Base-by-base conservation (phyloP, 352 stramenopile genomes). In the Pythium angustatum region DNA sequence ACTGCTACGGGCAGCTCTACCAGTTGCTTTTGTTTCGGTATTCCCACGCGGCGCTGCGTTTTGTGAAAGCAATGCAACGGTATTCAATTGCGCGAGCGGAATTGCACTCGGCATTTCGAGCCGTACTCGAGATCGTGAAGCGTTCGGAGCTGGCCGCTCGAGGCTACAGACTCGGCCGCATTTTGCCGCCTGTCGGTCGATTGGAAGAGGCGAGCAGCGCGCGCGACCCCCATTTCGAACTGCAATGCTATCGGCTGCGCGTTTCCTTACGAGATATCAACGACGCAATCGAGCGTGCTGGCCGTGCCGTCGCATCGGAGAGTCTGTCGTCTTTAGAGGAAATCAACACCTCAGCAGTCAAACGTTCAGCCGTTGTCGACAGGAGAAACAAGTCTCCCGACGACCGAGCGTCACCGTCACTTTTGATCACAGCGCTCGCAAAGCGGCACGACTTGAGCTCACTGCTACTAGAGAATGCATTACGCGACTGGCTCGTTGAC, bases 111-210 rank as follows among this genome's bases (percentile, higher is more conserved):
- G 53, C 64, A 17, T 91, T 80, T 49, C 52, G 57, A 24, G 27
- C 38, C 9, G 78, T 58, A 58, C 45, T 91, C 33, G 67, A 72
- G 19, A 24, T 85, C 12, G 65, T 90, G 38, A 91, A 91, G 66
- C 79, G 75, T 24, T 79, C 75, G 11, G 83, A 91, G 52, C 36
- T 87, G 27, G 78, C 76, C 9, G 75, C 73, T 43, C 73, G 76
- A 26, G 80, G 80, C 2, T 90, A 85, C 49, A 75, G 72, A 9
- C 66, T 91, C 11, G 78, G 78, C 12, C 28, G 47, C 19, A 56
- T 73, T 19, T 61, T 91, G 12, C 83, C 82, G 1, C 80, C 82
- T 6, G 61, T 91, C 27, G 78, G 77, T 3, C 77, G 82, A 2
- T 67, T 91, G 9, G 82, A 91, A 50, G 58, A 68, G 33, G 34